Evolutionary conservation across 805 yeast genomes (phyloP), one percentile per base, ranked within the genome.

Genomic region (Ogataea saltuana): DNA sequence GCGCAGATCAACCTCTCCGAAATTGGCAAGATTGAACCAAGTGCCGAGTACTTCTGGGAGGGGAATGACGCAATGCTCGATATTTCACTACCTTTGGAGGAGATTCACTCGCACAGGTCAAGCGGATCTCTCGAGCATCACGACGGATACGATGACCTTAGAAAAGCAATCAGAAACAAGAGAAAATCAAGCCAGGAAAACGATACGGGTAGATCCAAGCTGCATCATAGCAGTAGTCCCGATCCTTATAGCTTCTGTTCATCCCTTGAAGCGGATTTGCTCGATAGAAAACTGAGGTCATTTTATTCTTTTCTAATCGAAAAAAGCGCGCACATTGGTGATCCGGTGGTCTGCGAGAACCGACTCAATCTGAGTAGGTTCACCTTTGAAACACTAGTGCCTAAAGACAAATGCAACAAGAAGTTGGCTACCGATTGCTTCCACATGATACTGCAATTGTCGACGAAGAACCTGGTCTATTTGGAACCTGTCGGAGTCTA

Each of bases 21-120:
- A 39, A 7, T 16, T 20, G 42, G 35, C 10, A 12, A 13, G 10
- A 6, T 7, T 8, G 36, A 23, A 3, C 18, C 23, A 9, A 30
- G 34, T 11, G 19, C 33, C 19, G 41, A 38, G 13, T 15, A 42
- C 12, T 39, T 20, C n/a, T 46, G 46, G 42, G 55, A 41, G 4
- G 54, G 51, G 5, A 47, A 55, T 31, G 55, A 52, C 39, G 59
- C 59, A 3, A 20, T 49, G 36, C 30, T 55, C 5, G 57, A 55
- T 32, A 54, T 54, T 4, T 45, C 42, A 7, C 22, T 42, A 17
- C 36, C 35, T n/a, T 13, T 19, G 17, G 39, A 41, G n/a, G 38
- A 36, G 12, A 30, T 18, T n/a, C 36, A 29, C n/a, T 17, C 28
- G 5, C 19, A 25, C 8, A 6, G n/a, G 18, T 12, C 27, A 15